phyloP scores from a whole-genome alignment of 2,329 filamentous ascomycete genomes.

The Phialophora verrucosa region DNA sequence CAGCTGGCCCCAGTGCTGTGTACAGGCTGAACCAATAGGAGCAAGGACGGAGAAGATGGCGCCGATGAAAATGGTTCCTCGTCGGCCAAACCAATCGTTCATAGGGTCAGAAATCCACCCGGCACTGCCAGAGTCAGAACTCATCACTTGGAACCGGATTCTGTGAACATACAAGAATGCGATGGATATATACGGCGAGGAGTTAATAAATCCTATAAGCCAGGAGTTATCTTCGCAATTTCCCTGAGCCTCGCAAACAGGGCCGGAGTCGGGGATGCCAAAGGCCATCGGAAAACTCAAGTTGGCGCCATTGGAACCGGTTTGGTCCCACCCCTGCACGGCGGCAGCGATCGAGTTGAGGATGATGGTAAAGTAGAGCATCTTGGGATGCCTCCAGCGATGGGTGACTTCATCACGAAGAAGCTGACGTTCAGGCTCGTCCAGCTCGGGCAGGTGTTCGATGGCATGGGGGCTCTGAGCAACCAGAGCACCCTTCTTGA shows the following conservation, averaged over 20 bases:
- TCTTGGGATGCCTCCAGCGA: constrained; percentile 55
- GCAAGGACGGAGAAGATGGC: constrained; percentile 70
- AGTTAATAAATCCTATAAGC: constrained; percentile 71
- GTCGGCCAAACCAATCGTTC: constrained; percentile 64
- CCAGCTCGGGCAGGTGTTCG: constrained; percentile 66
- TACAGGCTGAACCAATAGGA: constrained; percentile 69
- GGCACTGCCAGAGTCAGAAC: constrained; percentile 50
- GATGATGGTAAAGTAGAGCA: constrained; percentile 56
- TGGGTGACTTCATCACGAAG: constrained; percentile 54
- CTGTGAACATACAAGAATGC: constrained; percentile 52
- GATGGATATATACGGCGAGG: constrained; percentile 60
- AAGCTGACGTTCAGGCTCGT: constrained; percentile 53
- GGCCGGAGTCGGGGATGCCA: constrained; percentile 49
- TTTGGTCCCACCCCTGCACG: constrained; percentile 59
- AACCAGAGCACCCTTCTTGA: constrained; percentile 73
- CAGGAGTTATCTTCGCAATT: constrained; percentile 56
- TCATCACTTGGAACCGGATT: constrained; percentile 10
- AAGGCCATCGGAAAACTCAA: constrained; percentile 57
- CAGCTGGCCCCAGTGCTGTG: constrained; percentile 65
- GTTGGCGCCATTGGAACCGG: constrained; percentile 57
- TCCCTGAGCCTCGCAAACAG: constrained; percentile 36
- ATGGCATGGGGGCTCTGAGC: constrained; percentile 71
- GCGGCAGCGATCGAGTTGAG: constrained; percentile 59
- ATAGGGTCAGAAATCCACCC: constrained; percentile 71
- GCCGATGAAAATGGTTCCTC: constrained; percentile 68